phyloP scores from a whole-genome alignment of 106 monocot genomes.

The Alisma plantagoaquatica region DNA sequence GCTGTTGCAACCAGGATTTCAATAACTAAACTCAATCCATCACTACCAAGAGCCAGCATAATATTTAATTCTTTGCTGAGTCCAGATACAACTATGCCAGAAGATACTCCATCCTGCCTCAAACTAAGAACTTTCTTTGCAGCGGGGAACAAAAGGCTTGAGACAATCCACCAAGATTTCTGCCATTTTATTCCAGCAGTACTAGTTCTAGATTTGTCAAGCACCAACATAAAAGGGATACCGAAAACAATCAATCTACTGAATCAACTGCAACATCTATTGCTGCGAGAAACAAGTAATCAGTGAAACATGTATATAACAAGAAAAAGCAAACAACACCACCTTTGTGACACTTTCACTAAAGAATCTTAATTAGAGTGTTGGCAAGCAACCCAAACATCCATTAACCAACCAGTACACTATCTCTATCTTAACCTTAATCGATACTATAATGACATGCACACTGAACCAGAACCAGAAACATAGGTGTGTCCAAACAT shows the following conservation, averaged over 20 bases:
- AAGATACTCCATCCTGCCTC: neutral
- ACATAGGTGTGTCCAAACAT: too few relatives aligned
- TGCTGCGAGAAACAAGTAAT: neutral
- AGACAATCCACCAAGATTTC: neutral
- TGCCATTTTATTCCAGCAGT: slow-evolving; percentile 1
- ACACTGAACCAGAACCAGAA: too few relatives aligned
- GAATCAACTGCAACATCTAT: neutral
- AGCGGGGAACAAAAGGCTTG: neutral
- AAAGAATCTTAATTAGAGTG: too few relatives aligned
- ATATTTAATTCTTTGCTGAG: too few relatives aligned
- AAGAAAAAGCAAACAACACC: too few relatives aligned
- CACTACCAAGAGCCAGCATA: too few relatives aligned
- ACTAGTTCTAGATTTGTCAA: slow-evolving; percentile 7
- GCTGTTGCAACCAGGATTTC: slow-evolving; percentile 5
- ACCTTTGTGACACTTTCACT: too few relatives aligned
- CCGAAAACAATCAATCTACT: neutral
- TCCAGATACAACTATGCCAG: neutral
- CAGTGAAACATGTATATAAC: too few relatives aligned
- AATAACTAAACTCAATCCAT: neutral
- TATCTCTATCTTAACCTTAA: too few relatives aligned
- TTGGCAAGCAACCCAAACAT: too few relatives aligned
- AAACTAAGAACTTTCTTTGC: neutral
- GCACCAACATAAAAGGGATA: neutral
- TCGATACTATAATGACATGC: too few relatives aligned
- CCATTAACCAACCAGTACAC: too few relatives aligned